Percentiles rank a stretch among this genome's conserved stretches.
Evolutionary conservation across 2,329 filamentous ascomycete species (phyloP).

Genomic region (Lachnellula occidentalis): DNA sequence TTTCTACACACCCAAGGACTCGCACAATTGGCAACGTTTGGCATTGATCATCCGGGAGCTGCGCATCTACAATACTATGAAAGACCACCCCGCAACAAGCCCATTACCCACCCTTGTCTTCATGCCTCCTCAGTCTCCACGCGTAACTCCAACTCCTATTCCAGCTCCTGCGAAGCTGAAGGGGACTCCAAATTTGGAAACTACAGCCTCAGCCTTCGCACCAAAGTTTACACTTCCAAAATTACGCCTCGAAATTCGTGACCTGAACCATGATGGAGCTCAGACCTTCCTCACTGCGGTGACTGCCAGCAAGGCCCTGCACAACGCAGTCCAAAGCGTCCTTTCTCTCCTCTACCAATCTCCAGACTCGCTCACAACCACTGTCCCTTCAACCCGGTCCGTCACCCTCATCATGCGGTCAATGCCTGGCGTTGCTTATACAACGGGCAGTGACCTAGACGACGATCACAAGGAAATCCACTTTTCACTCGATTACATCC

Average conservation of each 20-base stretch:
- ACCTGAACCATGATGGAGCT: slow-evolving; percentile 55
- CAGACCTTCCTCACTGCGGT: slow-evolving; percentile 62
- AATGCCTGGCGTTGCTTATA: slow-evolving; percentile 86
- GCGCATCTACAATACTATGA: background rate
- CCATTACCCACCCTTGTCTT: slow-evolving; percentile 19
- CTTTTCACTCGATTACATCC: slow-evolving; percentile 72
- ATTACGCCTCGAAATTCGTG: slow-evolving; percentile 54
- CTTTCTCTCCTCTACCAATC: slow-evolving; percentile 64
- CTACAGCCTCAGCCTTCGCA: slow-evolving; percentile 1
- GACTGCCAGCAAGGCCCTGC: slow-evolving; percentile 57
- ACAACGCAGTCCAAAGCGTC: slow-evolving; percentile 60
- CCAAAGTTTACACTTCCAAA: slow-evolving; percentile 43
- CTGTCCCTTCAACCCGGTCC: slow-evolving; percentile 63
- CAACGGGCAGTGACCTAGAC: slow-evolving; percentile 73
- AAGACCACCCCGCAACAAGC: slow-evolving; percentile 4
- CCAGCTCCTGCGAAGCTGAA: slow-evolving; percentile 10
- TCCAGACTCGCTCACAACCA: slow-evolving; percentile 36
- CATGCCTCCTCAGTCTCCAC: slow-evolving; percentile 23
- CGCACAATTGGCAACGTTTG: too few relatives aligned
- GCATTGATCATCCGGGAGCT: too few relatives aligned
- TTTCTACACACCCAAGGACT: too few relatives aligned
- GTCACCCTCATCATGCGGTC: slow-evolving; percentile 76
- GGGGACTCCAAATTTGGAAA: background rate
- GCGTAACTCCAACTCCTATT: slow-evolving; percentile 12
- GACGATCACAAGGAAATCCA: slow-evolving; percentile 90